Evolutionary conservation across 2,329 filamentous ascomycete genomes (phyloP).

Genomic region (Claviceps pusilla): DNA sequence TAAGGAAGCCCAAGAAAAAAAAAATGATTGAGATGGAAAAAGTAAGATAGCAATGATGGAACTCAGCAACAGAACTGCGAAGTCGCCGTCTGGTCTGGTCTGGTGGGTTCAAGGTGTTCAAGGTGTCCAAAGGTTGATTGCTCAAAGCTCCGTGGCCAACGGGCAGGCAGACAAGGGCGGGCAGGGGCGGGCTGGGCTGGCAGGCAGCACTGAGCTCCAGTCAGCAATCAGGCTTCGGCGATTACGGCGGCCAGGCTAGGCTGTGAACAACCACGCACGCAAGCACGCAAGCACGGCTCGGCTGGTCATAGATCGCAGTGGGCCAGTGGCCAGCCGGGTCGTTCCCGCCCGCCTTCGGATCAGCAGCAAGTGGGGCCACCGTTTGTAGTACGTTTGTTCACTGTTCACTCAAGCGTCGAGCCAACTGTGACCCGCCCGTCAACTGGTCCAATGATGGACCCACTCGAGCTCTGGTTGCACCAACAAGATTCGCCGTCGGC

Average conservation of each 20-base stretch:
- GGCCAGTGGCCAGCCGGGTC: neutral
- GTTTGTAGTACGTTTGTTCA: neutral
- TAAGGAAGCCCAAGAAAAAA: neutral
- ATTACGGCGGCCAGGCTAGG: neutral
- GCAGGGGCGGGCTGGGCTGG: neutral
- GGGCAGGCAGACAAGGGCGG: neutral
- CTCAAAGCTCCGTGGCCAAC: neutral
- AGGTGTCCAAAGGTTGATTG: neutral
- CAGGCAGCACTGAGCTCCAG: neutral
- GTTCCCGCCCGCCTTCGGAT: neutral
- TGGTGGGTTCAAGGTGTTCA: neutral
- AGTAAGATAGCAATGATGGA: neutral
- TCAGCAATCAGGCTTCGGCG: conserved; percentile 1
- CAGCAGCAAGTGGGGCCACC: neutral
- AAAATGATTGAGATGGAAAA: neutral
- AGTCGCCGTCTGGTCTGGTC: neutral
- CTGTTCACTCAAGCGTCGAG: neutral
- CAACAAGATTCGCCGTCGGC: too few species aligned
- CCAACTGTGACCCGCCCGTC: too few species aligned
- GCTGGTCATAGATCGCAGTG: neutral
- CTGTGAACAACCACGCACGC: neutral
- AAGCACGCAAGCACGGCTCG: neutral
- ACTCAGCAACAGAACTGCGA: neutral
- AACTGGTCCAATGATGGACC: neutral
- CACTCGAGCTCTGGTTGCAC: neutral